Percentiles rank a stretch among this genome's conserved stretches.
Conservation (phyloP, 768 basidiomycete species). For the Tulasnella sp. region DNA sequence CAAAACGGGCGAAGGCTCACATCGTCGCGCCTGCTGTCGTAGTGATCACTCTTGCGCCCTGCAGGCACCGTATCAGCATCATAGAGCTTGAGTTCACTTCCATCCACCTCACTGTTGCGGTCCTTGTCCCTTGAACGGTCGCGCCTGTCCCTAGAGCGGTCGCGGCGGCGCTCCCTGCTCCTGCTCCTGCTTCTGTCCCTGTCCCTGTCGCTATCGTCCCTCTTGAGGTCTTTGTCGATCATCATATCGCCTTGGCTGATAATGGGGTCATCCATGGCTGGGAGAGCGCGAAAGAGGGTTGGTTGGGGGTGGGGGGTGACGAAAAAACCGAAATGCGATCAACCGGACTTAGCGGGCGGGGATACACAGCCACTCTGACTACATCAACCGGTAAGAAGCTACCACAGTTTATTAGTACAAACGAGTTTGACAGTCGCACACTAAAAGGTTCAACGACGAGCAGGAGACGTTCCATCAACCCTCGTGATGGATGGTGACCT, state of each 20-base stretch:
- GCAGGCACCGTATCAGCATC: not conserved
- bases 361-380: not conserved
- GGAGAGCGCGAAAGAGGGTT: not conserved
- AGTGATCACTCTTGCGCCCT: conserved; percentile 53
- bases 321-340: conserved; percentile 4
- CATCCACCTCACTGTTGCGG: conserved; percentile 33
- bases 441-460: not conserved
- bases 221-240: conserved; percentile 52
- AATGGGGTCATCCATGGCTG: not conserved
- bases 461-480: not conserved
- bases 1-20: conserved; percentile 44
- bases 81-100: not conserved
- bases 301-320: not conserved
- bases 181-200: conserved; percentile 44
- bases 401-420: not conserved
- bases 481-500: not conserved
- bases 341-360: conserved; percentile 4
- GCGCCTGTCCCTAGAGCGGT: conserved; percentile 38
- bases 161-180: conserved; percentile 38
- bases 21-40: conserved; percentile 77
- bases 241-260: conserved; percentile 45
- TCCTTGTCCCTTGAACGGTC: conserved; percentile 42
- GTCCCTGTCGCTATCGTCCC: conserved; percentile 13
- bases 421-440: not conserved
- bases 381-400: not conserved